Percentiles rank a stretch among this genome's conserved stretches.
These are phyloP conservation scores for Phytopythium litorale DNA, from an alignment of 352 stramenopile genomes.

Conservation along the genomic window DNA sequence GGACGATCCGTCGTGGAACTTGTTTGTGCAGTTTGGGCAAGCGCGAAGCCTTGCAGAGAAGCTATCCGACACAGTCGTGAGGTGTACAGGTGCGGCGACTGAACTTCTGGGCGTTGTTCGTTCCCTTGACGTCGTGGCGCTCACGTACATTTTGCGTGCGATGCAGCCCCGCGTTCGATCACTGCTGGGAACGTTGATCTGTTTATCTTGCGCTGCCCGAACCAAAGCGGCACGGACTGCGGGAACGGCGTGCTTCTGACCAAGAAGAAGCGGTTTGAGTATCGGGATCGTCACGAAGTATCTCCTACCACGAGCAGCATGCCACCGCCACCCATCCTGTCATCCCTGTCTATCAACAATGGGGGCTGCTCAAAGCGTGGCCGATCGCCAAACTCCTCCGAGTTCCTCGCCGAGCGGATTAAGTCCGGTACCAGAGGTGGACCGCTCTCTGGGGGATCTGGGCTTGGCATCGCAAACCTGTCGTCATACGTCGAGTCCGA, in stretches of 20 bases:
- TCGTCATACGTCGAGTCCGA: slow-evolving; percentile 70
- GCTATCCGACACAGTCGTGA: slow-evolving; percentile 68
- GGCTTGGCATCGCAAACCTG: slow-evolving; percentile 29
- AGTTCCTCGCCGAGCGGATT: slow-evolving; percentile 5
- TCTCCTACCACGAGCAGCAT: background rate
- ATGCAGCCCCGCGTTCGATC: slow-evolving; percentile 39
- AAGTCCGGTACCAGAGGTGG: slow-evolving; percentile 8
- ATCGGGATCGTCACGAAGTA: slow-evolving; percentile 36
- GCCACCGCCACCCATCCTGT: slow-evolving; percentile 1
- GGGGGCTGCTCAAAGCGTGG: slow-evolving; percentile 37
- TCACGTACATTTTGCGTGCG: background rate
- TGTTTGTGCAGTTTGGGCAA: slow-evolving; percentile 77
- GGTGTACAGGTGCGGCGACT: slow-evolving; percentile 56
- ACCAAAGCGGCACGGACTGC: slow-evolving; percentile 9
- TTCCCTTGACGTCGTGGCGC: too few relatives aligned
- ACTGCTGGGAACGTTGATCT: slow-evolving; percentile 48
- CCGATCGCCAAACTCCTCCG: slow-evolving; percentile 31
- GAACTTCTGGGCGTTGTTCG: background rate
- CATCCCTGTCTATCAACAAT: slow-evolving; percentile 4
- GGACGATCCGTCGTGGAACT: slow-evolving; percentile 18
- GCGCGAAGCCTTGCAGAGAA: slow-evolving; percentile 46
- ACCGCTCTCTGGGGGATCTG: background rate
- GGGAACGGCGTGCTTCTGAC: slow-evolving; percentile 41
- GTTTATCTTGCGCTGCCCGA: slow-evolving; percentile 41
- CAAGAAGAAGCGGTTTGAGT: slow-evolving; percentile 46